Base-by-base conservation (phyloP, 257 asterid species). In the Solanum pennellii region DNA sequence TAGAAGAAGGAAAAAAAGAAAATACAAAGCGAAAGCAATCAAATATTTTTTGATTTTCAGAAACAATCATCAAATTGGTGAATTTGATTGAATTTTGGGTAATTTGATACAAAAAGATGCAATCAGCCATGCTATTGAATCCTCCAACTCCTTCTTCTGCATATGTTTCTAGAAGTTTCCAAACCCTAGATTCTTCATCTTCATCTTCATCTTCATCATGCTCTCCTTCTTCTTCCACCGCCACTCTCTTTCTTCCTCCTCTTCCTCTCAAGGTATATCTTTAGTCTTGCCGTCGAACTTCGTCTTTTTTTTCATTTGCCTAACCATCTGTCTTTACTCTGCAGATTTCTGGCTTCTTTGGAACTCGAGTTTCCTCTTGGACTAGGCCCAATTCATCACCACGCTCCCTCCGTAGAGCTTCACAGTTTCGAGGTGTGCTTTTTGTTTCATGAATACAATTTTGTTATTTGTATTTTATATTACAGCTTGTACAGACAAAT, bases 341-440 rank as follows among this genome's bases (percentile, higher is more conserved):
- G 89, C 88, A 93, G 95, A 90, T 86, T 45, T 90, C 91, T 14
- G 88, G 90, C 25, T 90, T 92, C 82, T 69, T 87, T 52, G 90
- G 90, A 66, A 18, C 87, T 88, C 92, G 83, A 83, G 76, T 90
- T 86, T 89, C 88, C 86, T 80, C 83, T 25, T 14, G 90, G 83
- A 47, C 87, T 77, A 41, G 71, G 84, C 88, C 41, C 65, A 90
- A 90, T 88, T 87, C 87, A 69, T 83, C 89, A 21, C 59, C 44
- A 37, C 25, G 25, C 82, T 79, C 68, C 66, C 16, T 68, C 49
- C 73, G 29, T 20, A 66, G 66, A 72, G 25, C 47, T 86, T 74
- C 25, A 21, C 83, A 65, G 59, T 83, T 9, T 80, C 80, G 21
- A 23, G 85, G 87, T 89, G 20, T 18, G 86, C 13, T 42, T 68